phyloP scores from a whole-genome alignment of 805 yeast genomes.

The Maudiozyma turicensis region DNA sequence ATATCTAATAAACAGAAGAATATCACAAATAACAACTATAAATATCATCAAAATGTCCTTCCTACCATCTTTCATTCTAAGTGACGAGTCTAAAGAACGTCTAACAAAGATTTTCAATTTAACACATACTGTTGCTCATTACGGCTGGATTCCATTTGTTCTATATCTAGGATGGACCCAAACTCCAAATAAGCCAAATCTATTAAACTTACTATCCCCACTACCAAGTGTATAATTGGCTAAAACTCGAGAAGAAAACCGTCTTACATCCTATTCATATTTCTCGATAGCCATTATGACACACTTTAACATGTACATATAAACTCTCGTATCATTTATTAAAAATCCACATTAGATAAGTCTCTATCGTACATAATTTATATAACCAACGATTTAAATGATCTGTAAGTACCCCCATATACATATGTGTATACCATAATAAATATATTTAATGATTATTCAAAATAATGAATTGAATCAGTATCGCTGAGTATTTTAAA shows the following conservation, averaged over 20 bases:
- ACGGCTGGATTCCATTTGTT: slow-evolving; percentile 94
- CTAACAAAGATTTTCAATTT: slow-evolving; percentile 71
- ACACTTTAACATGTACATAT: background rate
- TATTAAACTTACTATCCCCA: slow-evolving; percentile 40
- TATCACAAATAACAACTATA: background rate
- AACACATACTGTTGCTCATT: slow-evolving; percentile 82
- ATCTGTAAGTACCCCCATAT: background rate
- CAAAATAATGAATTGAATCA: too few species aligned
- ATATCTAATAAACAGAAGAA: background rate
- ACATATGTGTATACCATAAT: background rate
- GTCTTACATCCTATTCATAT: background rate
- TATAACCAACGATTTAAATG: background rate
- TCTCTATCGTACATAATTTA: too few species aligned
- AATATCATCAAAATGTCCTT: slow-evolving; percentile 16
- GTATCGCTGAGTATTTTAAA: too few species aligned
- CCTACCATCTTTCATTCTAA: slow-evolving; percentile 29
- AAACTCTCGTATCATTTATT: too few species aligned
- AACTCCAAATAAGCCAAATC: slow-evolving; percentile 73
- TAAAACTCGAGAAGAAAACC: background rate
- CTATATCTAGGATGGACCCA: slow-evolving; percentile 83
- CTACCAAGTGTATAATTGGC: slow-evolving; percentile 27
- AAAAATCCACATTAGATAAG: too few species aligned
- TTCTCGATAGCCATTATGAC: background rate
- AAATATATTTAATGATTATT: background rate
- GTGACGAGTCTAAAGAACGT: slow-evolving; percentile 60